Base-by-base conservation (phyloP, 495 filamentous ascomycete genomes). In the Jackrogersella multiformis region DNA sequence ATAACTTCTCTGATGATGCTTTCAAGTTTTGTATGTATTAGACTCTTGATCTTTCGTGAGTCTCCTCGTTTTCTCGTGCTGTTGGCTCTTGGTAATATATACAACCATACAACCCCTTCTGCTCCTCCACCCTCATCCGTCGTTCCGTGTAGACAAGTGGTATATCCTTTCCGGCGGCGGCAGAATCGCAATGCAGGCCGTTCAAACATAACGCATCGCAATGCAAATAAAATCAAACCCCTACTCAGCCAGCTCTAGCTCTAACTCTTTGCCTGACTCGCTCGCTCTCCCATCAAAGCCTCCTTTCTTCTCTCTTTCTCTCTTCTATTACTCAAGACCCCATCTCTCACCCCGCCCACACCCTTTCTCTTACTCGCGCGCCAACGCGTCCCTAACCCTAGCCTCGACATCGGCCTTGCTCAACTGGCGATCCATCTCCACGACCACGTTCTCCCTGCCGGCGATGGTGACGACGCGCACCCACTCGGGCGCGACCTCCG, bases 401-500 rank as follows among this genome's bases (percentile, higher is more conserved):
- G 77, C 74, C 64, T 75, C 75, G 35, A 89, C 66, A 56, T 77
- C 77, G 24, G 39, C 71, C 65, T 78, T 78, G 15, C 71, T 77
- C 13, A 82, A 68, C 76, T 80, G 74, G 38, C 73, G 69, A 2
- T 71, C 78, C 51, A 73, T 75, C 66, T 82, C 81, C 1, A 90
- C 73, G 16, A 89, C 85, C 9, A 92, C 82, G 28, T 85, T 86
- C 66, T 85, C 80, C 54, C 84, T 71, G 34, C 78, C 83, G 0
- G 82, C 85, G 41, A 88, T 73, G 56, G 79, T 80, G 35, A 89
- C 78, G 0, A 90, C 68, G 30, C 78, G 72, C 35, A 90, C 66
- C 87, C 89, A 91, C 59, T 85, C 82, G 0, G 89, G 87, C 41
- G 84, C 82, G 21, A 91, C 81, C 77, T 90, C 88, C 0, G 28